Evolutionary conservation across 345 rosid species (phyloP).

Genomic region (Toxicodendron radicans): DNA sequence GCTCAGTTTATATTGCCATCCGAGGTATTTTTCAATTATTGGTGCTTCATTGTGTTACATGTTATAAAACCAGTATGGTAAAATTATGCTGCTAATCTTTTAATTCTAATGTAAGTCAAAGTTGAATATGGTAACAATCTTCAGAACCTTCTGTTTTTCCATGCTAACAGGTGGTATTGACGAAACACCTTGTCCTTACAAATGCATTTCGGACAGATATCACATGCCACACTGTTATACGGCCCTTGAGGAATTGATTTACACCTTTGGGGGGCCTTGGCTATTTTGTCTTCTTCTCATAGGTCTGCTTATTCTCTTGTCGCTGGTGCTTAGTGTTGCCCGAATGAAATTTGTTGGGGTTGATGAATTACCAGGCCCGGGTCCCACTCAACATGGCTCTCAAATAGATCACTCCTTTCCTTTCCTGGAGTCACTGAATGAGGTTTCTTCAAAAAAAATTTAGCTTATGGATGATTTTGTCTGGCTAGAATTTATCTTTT

Average conservation of each 20-base stretch:
- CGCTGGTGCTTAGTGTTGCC: conserved; percentile 97
- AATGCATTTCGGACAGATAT: conserved; percentile 90
- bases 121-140: neutral
- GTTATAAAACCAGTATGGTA: neutral
- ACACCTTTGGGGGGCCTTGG: conserved; percentile 99
- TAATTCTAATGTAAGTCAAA: neutral
- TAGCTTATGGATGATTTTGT: neutral
- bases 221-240: conserved; percentile 97
- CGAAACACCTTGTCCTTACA: conserved; percentile 89
- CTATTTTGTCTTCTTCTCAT: conserved; percentile 82
- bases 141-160: neutral
- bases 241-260: conserved; percentile 93
- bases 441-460: conserved; percentile 45
- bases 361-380: conserved; percentile 90
- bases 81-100: conserved; percentile 6
- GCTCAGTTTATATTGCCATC: conserved; percentile 69
- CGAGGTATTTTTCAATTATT: conserved; percentile 58
- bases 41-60: conserved; percentile 5
- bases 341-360: conserved; percentile 96
- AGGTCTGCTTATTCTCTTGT: conserved; percentile 87
- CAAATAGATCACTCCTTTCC: conserved; percentile 97
- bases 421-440: conserved; percentile 94
- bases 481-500: neutral
- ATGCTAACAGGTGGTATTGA: conserved; percentile 75
- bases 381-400: conserved; percentile 89